These are phyloP conservation scores for Paxillus involutus DNA, from an alignment of 768 basidiomycete genomes.

Conservation along the genomic window DNA sequence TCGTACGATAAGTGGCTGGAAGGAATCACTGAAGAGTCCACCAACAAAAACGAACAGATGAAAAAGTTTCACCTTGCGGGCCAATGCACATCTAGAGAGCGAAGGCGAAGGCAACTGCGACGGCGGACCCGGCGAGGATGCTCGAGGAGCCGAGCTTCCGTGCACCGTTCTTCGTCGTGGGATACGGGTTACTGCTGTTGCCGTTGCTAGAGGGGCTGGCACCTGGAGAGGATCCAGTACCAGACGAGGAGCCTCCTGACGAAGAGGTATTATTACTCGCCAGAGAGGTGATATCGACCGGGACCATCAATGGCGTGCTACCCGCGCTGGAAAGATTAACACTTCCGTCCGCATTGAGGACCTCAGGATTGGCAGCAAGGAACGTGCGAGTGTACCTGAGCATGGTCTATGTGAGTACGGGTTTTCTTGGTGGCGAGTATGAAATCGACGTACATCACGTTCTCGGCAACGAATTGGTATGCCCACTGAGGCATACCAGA, in stretches of 20 bases:
- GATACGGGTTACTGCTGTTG: conserved; percentile 1
- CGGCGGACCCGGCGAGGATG: conserved; percentile 48
- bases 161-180: conserved; percentile 40
- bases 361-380: conserved; percentile 51
- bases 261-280: conserved; percentile 30
- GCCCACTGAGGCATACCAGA: conserved; percentile 54
- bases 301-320: conserved; percentile 55
- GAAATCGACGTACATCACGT: conserved; percentile 41
- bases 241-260: conserved; percentile 20
- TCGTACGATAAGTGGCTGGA: neutral
- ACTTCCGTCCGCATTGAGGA: conserved; percentile 47
- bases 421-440: neutral
- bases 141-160: conserved; percentile 47
- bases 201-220: conserved; percentile 19
- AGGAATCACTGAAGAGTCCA: neutral
- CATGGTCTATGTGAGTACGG: neutral
- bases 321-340: conserved; percentile 47
- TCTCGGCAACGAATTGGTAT: conserved; percentile 49
- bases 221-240: conserved; percentile 16
- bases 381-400: conserved; percentile 40
- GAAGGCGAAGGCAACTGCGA: conserved; percentile 44
- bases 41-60: neutral
- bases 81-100: conserved; percentile 34
- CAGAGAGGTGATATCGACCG: conserved; percentile 53
- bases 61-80: neutral